Base-by-base conservation (phyloP, 805 yeast species). In the Yarrowia keelungensis region DNA sequence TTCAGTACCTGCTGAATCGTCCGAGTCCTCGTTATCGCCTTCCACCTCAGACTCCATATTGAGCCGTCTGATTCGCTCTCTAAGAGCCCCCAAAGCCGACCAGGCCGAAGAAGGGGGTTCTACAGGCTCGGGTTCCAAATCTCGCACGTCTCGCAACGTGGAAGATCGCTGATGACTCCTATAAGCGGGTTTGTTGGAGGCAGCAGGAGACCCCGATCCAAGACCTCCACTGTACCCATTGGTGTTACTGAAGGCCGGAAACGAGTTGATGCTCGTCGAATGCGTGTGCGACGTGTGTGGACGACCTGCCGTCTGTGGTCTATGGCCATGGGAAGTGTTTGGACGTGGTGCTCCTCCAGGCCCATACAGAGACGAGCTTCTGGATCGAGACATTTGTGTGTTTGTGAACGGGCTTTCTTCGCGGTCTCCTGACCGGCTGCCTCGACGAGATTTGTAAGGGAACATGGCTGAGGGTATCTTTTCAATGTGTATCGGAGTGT, bases 31-130 rank as follows among this genome's bases (percentile, higher is more conserved):
- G 22, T 51, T 36, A 5, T 41, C 46, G 22, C 39, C 53, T 8
- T 59, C 65, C 41, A 19, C 43, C 15, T 59, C 65, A 8, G 65
- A 59, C 51, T 59, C 65, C 65, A 59, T 59, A n/a, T 59, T 59
- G 51, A 59, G 51, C 11, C 65, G 50, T 16, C 65, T 15, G 19
- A 59, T 59, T 0, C 65, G 65, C 12, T 59, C 65, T 45, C 65
- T n/a, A 9, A 59, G 65, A 3, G 50, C 65, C 19, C 65, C 65
- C 5, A 59, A 10, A 3, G 65, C 65, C 9, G 65, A 59, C 65
- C 65, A 59, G 2, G 65, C 65, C 14, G 65, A 35, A 2, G 39
- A 35, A 2, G 64, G 49, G 2, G 64, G 41, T 8, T 56, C 59
- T 4, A 53, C 38, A 1, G 64, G 49, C 38, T 56, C 64, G 15